Conservation (phyloP, 805 yeast genomes). For the Pichia scutulata region DNA sequence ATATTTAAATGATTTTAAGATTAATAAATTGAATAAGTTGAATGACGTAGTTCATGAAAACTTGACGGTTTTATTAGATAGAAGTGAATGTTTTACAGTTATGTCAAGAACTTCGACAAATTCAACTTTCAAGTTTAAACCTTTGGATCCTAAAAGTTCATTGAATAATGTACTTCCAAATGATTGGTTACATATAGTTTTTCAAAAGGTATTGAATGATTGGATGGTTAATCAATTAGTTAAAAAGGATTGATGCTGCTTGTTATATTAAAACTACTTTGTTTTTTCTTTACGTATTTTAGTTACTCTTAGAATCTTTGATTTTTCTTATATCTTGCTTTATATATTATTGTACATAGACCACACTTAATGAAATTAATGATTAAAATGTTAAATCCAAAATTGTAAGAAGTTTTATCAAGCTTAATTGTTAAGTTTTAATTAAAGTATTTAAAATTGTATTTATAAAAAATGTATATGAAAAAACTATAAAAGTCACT, state of each 20-base stretch:
- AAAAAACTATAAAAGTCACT: neutral
- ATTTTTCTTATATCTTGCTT: neutral
- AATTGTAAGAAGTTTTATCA: too few relatives aligned
- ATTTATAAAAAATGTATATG: neutral
- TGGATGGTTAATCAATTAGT: neutral
- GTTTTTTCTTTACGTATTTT: too few relatives aligned
- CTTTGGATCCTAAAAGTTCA: neutral
- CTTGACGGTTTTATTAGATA: neutral
- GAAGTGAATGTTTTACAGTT: neutral
- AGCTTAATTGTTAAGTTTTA: too few relatives aligned
- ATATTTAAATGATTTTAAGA: neutral
- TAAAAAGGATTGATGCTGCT: neutral
- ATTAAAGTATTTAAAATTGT: neutral
- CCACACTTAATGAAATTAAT: neutral
- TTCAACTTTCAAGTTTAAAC: neutral
- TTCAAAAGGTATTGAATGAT: neutral
- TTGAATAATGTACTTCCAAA: constrained; percentile 1
- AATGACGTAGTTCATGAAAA: neutral
- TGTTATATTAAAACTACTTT: too few relatives aligned
- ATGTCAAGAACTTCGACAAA: neutral
- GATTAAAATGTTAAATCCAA: too few relatives aligned
- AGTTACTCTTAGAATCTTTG: too few relatives aligned
- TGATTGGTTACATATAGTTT: constrained; percentile 7
- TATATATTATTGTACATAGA: neutral
- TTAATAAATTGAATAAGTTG: neutral